Evolutionary conservation across 1,284 basidiomycete genomes (phyloP).

Genomic region (Pseudozyma sp.): DNA sequence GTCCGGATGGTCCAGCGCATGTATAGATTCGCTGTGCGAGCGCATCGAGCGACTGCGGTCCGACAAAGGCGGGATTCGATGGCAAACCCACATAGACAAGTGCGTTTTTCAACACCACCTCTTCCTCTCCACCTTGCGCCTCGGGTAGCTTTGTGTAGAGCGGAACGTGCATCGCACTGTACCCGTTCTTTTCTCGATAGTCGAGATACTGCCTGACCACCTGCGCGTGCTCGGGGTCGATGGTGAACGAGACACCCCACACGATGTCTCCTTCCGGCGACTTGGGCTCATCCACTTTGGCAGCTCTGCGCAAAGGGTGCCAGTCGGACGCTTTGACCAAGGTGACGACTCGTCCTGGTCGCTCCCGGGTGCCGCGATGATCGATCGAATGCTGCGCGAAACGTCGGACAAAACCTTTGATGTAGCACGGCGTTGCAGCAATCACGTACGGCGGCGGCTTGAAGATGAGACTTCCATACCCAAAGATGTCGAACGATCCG

Average conservation of each 20-base stretch:
- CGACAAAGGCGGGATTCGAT: slow-evolving; percentile 84
- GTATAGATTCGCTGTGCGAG: slow-evolving; percentile 79
- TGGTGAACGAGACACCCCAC: slow-evolving; percentile 87
- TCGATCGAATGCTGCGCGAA: slow-evolving; percentile 89
- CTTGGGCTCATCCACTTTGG: slow-evolving; percentile 73
- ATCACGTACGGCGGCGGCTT: slow-evolving; percentile 67
- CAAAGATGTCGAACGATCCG: slow-evolving; percentile 65
- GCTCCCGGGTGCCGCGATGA: slow-evolving; percentile 71
- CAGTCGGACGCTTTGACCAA: slow-evolving; percentile 86
- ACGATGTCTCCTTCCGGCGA: slow-evolving; percentile 72
- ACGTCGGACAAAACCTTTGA: slow-evolving; percentile 85
- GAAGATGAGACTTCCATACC: slow-evolving; percentile 67
- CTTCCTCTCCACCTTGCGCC: slow-evolving; percentile 71
- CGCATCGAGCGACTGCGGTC: slow-evolving; percentile 78
- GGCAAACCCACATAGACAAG: slow-evolving; percentile 80
- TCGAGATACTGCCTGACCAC: slow-evolving; percentile 86
- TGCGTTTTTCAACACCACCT: slow-evolving; percentile 73
- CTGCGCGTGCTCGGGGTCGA: slow-evolving; percentile 78
- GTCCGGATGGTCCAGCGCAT: slow-evolving; percentile 83
- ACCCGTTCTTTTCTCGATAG: slow-evolving; percentile 81
- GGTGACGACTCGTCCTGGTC: slow-evolving; percentile 82
- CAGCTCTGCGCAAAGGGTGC: slow-evolving; percentile 66
- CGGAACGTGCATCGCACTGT: slow-evolving; percentile 48
- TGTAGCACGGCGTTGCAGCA: slow-evolving; percentile 75
- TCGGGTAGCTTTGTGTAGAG: slow-evolving; percentile 69